A percentile compares a stretch with the other conserved stretches of the same genome.
Evolutionary conservation across 2,329 filamentous ascomycete genomes (phyloP).

Genomic region (Cladosporium sphaerospermum): DNA sequence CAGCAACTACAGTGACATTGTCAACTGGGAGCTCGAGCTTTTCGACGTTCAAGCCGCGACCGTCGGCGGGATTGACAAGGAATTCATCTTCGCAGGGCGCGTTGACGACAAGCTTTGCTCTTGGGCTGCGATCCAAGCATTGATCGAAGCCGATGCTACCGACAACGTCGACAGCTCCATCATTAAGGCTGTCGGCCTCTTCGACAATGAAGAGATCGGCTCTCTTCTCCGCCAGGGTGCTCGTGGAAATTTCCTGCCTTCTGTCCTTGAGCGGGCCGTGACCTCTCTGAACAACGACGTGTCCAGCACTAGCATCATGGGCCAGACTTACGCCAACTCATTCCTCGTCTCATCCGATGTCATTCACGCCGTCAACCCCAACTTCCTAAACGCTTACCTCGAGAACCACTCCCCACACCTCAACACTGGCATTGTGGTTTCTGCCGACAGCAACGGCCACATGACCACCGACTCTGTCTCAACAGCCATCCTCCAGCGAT

Average conservation of each 20-base stretch:
- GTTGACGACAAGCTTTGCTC: constrained; percentile 98
- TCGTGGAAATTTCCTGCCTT: constrained; percentile 77
- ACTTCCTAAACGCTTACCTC: constrained; percentile 80
- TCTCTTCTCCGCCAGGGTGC: constrained; percentile 86
- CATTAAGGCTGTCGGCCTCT: constrained; percentile 87
- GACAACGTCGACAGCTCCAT: constrained; percentile 54
- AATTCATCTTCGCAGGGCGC: constrained; percentile 90
- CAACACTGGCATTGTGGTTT: constrained; percentile 78
- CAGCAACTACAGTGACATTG: constrained; percentile 56
- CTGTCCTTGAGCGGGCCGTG: constrained; percentile 72
- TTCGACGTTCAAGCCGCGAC: constrained; percentile 84
- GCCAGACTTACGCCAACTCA: constrained; percentile 81
- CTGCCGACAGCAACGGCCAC: constrained; percentile 81
- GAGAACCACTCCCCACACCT: constrained; percentile 79
- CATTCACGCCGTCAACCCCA: constrained; percentile 88
- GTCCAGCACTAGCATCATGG: constrained; percentile 53
- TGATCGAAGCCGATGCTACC: constrained; percentile 55
- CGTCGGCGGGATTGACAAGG: constrained; percentile 76
- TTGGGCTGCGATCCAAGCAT: constrained; percentile 79
- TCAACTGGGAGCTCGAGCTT: constrained; percentile 96
- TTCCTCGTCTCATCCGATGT: constrained; percentile 93
- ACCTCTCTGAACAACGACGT: constrained; percentile 53
- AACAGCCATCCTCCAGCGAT: constrained; percentile 69
- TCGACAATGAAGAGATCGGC: constrained; percentile 96
- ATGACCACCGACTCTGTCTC: constrained; percentile 93